Conservation (phyloP, 495 filamentous ascomycete species). For the Penicillium turbatum region DNA sequence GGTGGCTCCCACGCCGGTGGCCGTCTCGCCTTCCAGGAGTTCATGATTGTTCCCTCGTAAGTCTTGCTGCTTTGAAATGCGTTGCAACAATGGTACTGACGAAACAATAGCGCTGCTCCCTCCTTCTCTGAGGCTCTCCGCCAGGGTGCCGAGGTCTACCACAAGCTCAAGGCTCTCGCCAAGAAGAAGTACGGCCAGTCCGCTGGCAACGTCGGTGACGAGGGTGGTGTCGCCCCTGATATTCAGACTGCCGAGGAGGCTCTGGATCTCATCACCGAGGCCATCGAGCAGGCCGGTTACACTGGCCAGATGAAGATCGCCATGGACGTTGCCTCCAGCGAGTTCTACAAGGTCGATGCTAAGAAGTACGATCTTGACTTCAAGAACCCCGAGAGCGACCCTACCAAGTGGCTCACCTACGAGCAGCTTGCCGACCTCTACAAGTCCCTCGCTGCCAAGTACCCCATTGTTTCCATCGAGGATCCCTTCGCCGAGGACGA, state of each 20-base stretch:
- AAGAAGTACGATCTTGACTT: slow-evolving; percentile 99
- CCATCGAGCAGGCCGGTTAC: slow-evolving; percentile 94
- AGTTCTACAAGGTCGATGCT: slow-evolving; percentile 96
- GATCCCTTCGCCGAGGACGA: slow-evolving; percentile 72
- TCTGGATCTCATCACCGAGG: slow-evolving; percentile 90
- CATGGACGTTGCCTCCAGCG: slow-evolving; percentile 98
- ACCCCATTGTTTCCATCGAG: slow-evolving; percentile 89
- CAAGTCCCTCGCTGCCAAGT: slow-evolving; percentile 81
- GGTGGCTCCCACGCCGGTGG: slow-evolving; percentile 99
- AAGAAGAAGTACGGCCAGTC: slow-evolving; percentile 99
- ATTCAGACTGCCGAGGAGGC: slow-evolving; percentile 96
- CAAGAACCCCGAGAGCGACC: slow-evolving; percentile 87
- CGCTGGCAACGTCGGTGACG: slow-evolving; percentile 96
- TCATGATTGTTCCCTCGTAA: slow-evolving; percentile 97
- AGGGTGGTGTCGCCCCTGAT: slow-evolving; percentile 99
- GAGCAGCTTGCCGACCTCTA: slow-evolving; percentile 96
- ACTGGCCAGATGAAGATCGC: slow-evolving; percentile 93
- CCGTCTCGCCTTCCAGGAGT: slow-evolving; percentile 98
- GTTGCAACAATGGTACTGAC: slow-evolving; percentile 7
- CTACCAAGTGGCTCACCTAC: slow-evolving; percentile 96
- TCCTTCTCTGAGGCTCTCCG: slow-evolving; percentile 94
- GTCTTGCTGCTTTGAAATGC: slow-evolving; percentile 18
- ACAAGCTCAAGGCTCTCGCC: slow-evolving; percentile 91
- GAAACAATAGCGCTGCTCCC: slow-evolving; percentile 53
- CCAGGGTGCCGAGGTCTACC: slow-evolving; percentile 95